Evolutionary conservation across 805 yeast genomes (phyloP).

Genomic region (Kazachstania bromeliacearum): DNA sequence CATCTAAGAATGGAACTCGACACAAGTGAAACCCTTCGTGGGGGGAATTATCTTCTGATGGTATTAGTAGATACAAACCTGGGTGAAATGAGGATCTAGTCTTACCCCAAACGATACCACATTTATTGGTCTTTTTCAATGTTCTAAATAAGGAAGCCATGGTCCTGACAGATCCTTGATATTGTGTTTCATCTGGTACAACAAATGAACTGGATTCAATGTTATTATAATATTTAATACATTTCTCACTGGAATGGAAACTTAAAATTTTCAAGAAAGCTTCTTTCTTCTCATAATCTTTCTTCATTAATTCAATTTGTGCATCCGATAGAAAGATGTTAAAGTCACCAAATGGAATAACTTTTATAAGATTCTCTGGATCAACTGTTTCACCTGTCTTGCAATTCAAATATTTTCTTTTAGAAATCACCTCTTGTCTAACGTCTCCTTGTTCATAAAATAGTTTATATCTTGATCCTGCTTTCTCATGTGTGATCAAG

Average conservation of each 20-base stretch:
- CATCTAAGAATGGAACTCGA: constrained; percentile 65
- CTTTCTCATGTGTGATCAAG: constrained; percentile 45
- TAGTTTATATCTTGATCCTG: constrained; percentile 37
- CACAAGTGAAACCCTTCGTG: constrained; percentile 68
- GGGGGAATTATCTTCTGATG: constrained; percentile 32
- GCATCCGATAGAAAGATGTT: constrained; percentile 32
- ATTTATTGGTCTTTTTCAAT: constrained; percentile 41
- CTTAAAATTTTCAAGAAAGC: constrained; percentile 61
- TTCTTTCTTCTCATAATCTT: constrained; percentile 7
- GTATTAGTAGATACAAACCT: constrained; percentile 45
- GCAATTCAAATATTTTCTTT: constrained; percentile 32
- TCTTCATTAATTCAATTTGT: constrained; percentile 14
- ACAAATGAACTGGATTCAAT: constrained; percentile 50
- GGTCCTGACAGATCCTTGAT: constrained; percentile 54
- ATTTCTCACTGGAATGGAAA: constrained; percentile 39
- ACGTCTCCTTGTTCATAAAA: constrained; percentile 47
- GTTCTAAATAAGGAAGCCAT: constrained; percentile 59
- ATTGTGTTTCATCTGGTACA: constrained; percentile 54
- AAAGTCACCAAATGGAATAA: constrained; percentile 41
- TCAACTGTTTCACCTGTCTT: constrained; percentile 37
- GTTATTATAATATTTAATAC: constrained; percentile 43
- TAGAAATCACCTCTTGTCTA: constrained; percentile 43
- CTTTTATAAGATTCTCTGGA: constrained; percentile 28
- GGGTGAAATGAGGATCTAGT: constrained; percentile 47
- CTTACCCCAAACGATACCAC: constrained; percentile 69